Conservation (phyloP, 768 basidiomycete genomes). For the Boletus tylopilopsis region DNA sequence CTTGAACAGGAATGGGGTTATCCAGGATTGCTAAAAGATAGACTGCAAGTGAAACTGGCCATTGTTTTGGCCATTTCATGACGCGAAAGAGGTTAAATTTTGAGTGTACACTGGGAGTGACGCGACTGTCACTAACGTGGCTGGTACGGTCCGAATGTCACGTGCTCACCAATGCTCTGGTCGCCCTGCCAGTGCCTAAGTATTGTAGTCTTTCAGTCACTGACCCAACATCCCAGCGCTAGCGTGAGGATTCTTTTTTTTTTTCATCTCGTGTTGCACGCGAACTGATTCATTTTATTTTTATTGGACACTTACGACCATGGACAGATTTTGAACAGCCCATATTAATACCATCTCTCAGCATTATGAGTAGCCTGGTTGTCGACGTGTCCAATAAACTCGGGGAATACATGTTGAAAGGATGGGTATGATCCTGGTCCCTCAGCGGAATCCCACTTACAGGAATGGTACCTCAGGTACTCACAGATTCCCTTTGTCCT, state of each 20-base stretch:
- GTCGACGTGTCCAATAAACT: slow-evolving; percentile 58
- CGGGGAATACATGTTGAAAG: slow-evolving; percentile 71
- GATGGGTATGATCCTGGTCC: slow-evolving; percentile 50
- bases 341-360: neutral
- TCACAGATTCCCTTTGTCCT: slow-evolving; percentile 65
- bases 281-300: too few species aligned
- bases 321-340: too few species aligned
- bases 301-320: too few species aligned
- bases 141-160: slow-evolving; percentile 7
- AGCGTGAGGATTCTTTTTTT: too few species aligned
- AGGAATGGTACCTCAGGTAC: slow-evolving; percentile 36
- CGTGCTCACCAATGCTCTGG: slow-evolving; percentile 13
- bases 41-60: slow-evolving; percentile 47
- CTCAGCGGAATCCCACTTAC: slow-evolving; percentile 4
- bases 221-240: too few species aligned
- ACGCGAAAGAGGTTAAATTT: slow-evolving; percentile 5
- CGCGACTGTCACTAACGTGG: slow-evolving; percentile 26
- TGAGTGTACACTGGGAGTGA: slow-evolving; percentile 1
- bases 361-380: slow-evolving; percentile 47
- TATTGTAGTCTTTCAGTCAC: too few species aligned
- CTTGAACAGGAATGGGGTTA: slow-evolving; percentile 14
- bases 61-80: slow-evolving; percentile 44
- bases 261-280: too few species aligned
- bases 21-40: slow-evolving; percentile 39
- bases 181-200: too few species aligned